phyloP scores from a whole-genome alignment of 1,284 basidiomycete species.

The Pterulicium gracile region DNA sequence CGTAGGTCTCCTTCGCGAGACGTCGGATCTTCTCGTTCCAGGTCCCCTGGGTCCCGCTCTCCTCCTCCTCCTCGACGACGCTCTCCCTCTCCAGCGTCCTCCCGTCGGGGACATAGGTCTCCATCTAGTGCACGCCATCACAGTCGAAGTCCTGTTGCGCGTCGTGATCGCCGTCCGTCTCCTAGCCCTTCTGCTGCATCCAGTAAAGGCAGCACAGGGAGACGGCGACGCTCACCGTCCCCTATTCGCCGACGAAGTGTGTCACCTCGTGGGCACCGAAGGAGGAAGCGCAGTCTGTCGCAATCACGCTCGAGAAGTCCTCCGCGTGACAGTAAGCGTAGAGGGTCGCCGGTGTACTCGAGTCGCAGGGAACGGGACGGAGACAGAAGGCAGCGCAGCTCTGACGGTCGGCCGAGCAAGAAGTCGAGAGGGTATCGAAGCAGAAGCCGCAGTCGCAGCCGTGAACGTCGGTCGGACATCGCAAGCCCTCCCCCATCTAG shows the following conservation, averaged over 20 bases:
- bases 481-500: background rate
- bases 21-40: conserved; percentile 28
- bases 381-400: too few species aligned
- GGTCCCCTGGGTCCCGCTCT: conserved; percentile 14
- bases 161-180: conserved; percentile 42
- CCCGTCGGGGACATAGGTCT: conserved; percentile 26
- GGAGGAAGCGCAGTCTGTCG: conserved; percentile 19
- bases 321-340: background rate
- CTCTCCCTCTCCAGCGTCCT: conserved; percentile 35
- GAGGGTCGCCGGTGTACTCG: background rate
- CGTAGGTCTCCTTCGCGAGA: conserved; percentile 26
- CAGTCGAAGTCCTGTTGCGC: conserved; percentile 42
- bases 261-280: conserved; percentile 23
- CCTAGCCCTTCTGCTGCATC: conserved; percentile 23
- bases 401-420: background rate
- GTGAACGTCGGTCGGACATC: conserved; percentile 7
- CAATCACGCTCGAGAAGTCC: background rate
- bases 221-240: conserved; percentile 30
- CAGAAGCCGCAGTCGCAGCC: background rate
- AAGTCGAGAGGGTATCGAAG: background rate
- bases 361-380: background rate
- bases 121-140: conserved; percentile 25
- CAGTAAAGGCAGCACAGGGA: conserved; percentile 35
- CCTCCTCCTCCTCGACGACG: conserved; percentile 35
- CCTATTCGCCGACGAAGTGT: conserved; percentile 29